These are phyloP conservation scores for Trichophyton simii DNA, from an alignment of 2,329 filamentous ascomycete genomes.

Conservation along the genomic window DNA sequence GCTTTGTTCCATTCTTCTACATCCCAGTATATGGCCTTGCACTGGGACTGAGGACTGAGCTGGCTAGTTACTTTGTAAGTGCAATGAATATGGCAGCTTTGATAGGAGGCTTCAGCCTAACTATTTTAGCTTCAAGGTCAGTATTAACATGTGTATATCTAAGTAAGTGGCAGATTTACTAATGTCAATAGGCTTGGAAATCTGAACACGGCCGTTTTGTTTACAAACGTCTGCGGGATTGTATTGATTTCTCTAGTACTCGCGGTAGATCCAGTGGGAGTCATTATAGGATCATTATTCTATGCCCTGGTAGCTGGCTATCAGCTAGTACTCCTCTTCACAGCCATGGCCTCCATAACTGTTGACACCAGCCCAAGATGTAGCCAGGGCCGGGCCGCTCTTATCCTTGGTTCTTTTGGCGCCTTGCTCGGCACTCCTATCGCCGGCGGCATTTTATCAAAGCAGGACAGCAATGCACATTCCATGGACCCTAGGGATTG, in stretches of 20 bases:
- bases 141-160: neutral
- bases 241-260: neutral
- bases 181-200: neutral
- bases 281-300: neutral
- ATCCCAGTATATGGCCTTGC: conserved; percentile 34
- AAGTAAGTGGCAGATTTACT: neutral
- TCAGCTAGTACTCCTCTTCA: neutral
- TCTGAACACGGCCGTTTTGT: neutral
- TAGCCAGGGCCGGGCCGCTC: neutral
- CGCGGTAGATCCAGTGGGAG: neutral
- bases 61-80: conserved; percentile 43
- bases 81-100: conserved; percentile 38
- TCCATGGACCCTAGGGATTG: neutral
- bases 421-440: conserved; percentile 57
- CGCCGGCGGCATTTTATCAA: conserved; percentile 45
- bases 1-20: conserved; percentile 47
- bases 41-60: conserved; percentile 36
- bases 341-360: neutral
- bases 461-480: conserved; percentile 32
- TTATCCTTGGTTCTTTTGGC: conserved; percentile 33
- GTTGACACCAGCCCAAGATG: neutral
- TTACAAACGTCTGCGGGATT: neutral
- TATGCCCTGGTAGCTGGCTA: neutral
- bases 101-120: neutral
- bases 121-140: neutral